These are phyloP conservation scores for Boechera retrofracta DNA, from an alignment of 345 rosid species.

Conservation along the genomic window DNA sequence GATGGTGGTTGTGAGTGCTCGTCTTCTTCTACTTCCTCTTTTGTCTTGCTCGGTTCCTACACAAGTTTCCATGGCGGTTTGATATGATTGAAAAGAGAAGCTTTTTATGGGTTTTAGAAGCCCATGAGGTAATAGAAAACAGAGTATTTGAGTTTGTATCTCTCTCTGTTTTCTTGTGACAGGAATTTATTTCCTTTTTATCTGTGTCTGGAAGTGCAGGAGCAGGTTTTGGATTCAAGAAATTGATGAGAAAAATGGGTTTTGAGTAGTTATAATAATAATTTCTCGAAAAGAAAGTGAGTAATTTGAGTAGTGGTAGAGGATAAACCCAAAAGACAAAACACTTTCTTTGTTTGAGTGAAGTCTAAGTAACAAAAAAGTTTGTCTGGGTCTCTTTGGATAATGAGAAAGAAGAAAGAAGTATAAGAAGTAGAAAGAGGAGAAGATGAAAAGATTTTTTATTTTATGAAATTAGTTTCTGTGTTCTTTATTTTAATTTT, in stretches of 20 bases:
- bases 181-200: constrained; percentile 4
- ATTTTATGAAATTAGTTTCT: neutral
- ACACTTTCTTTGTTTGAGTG: constrained; percentile 43
- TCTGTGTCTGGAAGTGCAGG: constrained; percentile 34
- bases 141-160: constrained; percentile 25
- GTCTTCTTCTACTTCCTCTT: constrained; percentile 24
- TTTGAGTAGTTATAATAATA: constrained; percentile 30
- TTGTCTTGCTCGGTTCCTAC: constrained; percentile 8
- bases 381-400: constrained; percentile 40
- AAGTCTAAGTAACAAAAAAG: constrained; percentile 39
- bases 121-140: constrained; percentile 34
- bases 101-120: constrained; percentile 25
- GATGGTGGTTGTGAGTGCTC: neutral
- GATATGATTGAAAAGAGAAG: constrained; percentile 14
- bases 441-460: constrained; percentile 16
- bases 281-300: neutral
- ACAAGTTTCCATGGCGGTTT: constrained; percentile 40
- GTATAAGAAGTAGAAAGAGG: constrained; percentile 9
- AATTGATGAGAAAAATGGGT: constrained; percentile 31
- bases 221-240: constrained; percentile 35
- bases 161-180: constrained; percentile 20
- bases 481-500: neutral
- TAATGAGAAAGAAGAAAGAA: constrained; percentile 20
- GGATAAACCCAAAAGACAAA: constrained; percentile 37
- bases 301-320: constrained; percentile 25